phyloP scores from a whole-genome alignment of 139 green algal genomes.

The Yamagishiella unicocca region DNA sequence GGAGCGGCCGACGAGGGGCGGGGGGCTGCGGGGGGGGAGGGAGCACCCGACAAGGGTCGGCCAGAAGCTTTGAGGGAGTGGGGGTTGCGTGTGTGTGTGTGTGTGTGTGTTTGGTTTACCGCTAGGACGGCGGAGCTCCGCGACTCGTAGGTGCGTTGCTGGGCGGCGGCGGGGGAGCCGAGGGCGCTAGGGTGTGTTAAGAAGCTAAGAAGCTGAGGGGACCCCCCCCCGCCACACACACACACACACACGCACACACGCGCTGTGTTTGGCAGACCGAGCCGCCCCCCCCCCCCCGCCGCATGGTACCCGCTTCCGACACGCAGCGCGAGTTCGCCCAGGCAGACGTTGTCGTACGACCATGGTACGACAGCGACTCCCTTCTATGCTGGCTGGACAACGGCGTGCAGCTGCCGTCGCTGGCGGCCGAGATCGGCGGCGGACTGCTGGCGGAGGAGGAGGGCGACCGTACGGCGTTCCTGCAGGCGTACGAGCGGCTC shows the following conservation, averaged over 20 bases:
- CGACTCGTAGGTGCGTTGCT: no score
- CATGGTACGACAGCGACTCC: conserved; percentile 47
- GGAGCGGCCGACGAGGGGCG: no score
- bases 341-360: neutral
- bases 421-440: neutral
- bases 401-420: conserved; percentile 17
- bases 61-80: neutral
- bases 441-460: conserved; percentile 21
- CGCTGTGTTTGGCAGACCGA: neutral
- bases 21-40: no score
- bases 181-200: no score
- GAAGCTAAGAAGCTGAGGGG: no score
- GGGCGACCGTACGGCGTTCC: neutral
- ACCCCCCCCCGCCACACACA: no score
- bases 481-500: neutral
- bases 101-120: neutral
- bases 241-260: no score
- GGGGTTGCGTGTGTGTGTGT: neutral
- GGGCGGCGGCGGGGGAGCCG: no score
- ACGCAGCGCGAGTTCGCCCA: conserved; percentile 32
- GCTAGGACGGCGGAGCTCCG: no score
- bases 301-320: no score
- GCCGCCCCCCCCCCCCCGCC: neutral
- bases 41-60: no score
- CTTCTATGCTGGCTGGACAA: conserved; percentile 11